Evolutionary conservation across 768 basidiomycete species (phyloP), one percentile per base, ranked within the genome.

Genomic region (Lepiota venenata): DNA sequence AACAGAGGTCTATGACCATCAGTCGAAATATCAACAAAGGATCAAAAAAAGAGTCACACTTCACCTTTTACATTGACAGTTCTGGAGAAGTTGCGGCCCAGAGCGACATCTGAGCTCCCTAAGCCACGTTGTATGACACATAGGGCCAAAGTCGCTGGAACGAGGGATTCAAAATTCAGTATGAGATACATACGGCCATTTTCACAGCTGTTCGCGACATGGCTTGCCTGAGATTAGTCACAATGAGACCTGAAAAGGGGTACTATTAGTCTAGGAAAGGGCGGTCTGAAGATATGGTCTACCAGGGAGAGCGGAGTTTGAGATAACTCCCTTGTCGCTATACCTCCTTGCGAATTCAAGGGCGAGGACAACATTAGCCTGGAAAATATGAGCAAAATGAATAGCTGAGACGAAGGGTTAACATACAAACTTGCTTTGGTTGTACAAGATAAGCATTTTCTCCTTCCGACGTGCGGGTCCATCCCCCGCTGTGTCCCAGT

Each of bases 21-120:
- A 12, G 12, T 49, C 12, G n/a, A 29, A 16, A 49, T 16, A n/a
- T 32, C n/a, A 6, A 15, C 27, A 16, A 41, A 47, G 10, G 10
- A 38, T 25, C n/a, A 5, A 20, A 36, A 14, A 55, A 9, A 32
- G 8, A 32, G 8, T 8, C 60, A 0, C 47, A 78, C 80, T 68
- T 80, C 75, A 27, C 81, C 80, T 37, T 74, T 75, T 21, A 80
- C 57, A 1, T 58, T 54, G 3, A 61, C 69, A 4, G 71, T 78
- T 73, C 74, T 0, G 69, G 62, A 0, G 70, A 62, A 1, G 80
- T 82, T 3, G 76, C 81, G 9, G 77, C 81, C 55, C 71, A 82
- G 0, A 82, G 61, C 49, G 74, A 78, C 1, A 78, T 81, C 15
- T 81, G 60, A 0, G 77, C 77, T 14, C 81, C 80, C 20, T 68